phyloP scores from a whole-genome alignment of 441 rosid genomes.

The Brassica balearica region DNA sequence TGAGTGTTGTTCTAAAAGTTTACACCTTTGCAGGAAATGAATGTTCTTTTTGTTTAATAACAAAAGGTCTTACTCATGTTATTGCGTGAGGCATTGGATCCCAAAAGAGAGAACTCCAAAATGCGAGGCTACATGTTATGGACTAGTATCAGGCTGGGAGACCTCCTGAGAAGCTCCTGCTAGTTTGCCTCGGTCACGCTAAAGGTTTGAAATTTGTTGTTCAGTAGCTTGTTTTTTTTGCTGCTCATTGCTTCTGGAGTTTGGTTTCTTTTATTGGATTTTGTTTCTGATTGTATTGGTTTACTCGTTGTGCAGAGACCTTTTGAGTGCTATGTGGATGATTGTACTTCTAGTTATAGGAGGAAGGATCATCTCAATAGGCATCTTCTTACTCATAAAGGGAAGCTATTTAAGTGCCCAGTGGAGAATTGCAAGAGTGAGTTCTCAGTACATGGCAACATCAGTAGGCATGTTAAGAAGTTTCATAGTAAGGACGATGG shows the following conservation, averaged over 20 bases:
- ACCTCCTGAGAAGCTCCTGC: slow-evolving; percentile 97
- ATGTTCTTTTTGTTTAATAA: slow-evolving; percentile 26
- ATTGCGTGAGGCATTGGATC: slow-evolving; percentile 96
- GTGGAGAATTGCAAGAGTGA: slow-evolving; percentile 56
- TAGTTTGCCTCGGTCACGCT: slow-evolving; percentile 83
- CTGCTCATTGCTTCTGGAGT: too few relatives aligned
- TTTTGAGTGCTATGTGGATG: slow-evolving; percentile 65
- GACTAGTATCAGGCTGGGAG: slow-evolving; percentile 98
- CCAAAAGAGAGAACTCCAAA: slow-evolving; percentile 88
- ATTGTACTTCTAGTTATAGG: slow-evolving; percentile 71
- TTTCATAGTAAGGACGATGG: slow-evolving; percentile 41
- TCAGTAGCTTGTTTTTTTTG: background rate
- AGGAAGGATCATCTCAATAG: slow-evolving; percentile 87
- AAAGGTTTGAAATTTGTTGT: slow-evolving; percentile 46
- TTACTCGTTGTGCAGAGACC: slow-evolving; percentile 58
- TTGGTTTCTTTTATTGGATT: too few relatives aligned
- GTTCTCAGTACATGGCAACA: slow-evolving; percentile 61
- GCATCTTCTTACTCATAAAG: slow-evolving; percentile 73
- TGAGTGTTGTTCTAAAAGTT: background rate
- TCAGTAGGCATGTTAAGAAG: slow-evolving; percentile 64
- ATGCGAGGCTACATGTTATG: slow-evolving; percentile 85
- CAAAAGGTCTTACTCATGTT: slow-evolving; percentile 38
- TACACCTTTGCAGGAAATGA: slow-evolving; percentile 61
- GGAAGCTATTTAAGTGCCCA: slow-evolving; percentile 70
- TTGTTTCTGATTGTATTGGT: background rate